A percentile compares a stretch with the other conserved stretches of the same genome.
These are phyloP conservation scores for Lactarius quietus DNA, from an alignment of 768 basidiomycete genomes.

Conservation along the genomic window DNA sequence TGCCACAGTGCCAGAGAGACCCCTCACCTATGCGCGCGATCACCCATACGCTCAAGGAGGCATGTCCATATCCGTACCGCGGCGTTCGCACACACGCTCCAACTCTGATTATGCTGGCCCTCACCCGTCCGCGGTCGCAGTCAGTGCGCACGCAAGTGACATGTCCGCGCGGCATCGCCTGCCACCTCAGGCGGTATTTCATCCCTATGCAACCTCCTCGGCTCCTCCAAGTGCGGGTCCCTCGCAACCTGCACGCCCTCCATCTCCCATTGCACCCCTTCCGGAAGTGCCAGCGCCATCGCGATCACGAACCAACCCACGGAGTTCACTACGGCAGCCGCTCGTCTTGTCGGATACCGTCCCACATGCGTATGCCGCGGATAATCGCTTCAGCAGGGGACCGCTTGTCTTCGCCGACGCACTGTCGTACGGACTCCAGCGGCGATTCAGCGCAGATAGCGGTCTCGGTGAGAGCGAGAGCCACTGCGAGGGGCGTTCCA, in stretches of 20 bases:
- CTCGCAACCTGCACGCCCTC: background rate
- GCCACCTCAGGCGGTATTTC: slow-evolving; percentile 31
- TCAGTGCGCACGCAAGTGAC: slow-evolving; percentile 28
- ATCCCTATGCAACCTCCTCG: slow-evolving; percentile 22
- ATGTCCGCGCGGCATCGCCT: slow-evolving; percentile 38
- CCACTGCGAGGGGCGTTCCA: slow-evolving; percentile 19
- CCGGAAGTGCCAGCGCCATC: background rate
- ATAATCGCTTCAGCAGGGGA: slow-evolving; percentile 9
- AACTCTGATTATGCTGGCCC: slow-evolving; percentile 41
- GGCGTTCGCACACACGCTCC: slow-evolving; percentile 25
- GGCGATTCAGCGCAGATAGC: slow-evolving; percentile 38
- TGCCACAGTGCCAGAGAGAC: slow-evolving; percentile 22
- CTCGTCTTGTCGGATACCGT: background rate
- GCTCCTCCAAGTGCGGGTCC: background rate
- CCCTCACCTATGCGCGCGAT: slow-evolving; percentile 28
- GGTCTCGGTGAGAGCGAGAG: slow-evolving; percentile 48
- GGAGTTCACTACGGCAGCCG: background rate
- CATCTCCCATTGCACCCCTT: background rate
- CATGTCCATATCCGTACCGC: slow-evolving; percentile 7
- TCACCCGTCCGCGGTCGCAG: slow-evolving; percentile 35
- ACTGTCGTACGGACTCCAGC: slow-evolving; percentile 45
- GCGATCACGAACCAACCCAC: background rate
- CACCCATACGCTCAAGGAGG: slow-evolving; percentile 39
- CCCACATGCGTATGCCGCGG: slow-evolving; percentile 22
- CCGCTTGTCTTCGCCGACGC: slow-evolving; percentile 60